Conservation (phyloP, 169 alveolate species). For the Toxoplasma gondii region DNA sequence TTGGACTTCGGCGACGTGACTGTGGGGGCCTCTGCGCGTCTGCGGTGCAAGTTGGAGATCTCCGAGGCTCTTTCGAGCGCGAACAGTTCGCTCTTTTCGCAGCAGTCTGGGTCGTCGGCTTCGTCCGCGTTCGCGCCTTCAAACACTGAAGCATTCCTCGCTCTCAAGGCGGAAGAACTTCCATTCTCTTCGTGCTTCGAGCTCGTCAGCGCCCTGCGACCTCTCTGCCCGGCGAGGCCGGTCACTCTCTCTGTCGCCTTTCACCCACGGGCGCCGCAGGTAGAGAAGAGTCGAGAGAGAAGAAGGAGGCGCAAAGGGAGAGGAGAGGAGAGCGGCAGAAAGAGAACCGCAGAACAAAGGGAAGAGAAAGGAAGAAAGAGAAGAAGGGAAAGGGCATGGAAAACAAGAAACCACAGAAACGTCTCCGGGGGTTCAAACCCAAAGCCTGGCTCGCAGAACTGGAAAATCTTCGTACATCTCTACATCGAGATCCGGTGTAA, state of each 20-base stretch:
- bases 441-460: too few relatives aligned
- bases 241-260: constrained; percentile 52
- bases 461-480: too few relatives aligned
- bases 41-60: not conserved
- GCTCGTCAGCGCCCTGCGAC: constrained; percentile 58
- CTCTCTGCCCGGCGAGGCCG: constrained; percentile 48
- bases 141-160: constrained; percentile 18
- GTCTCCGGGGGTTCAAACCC: too few relatives aligned
- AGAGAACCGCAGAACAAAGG: not conserved
- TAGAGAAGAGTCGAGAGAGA: not conserved
- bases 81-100: not conserved
- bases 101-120: constrained; percentile 33
- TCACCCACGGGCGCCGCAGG: constrained; percentile 63
- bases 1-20: constrained; percentile 64
- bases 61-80: not conserved
- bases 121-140: not conserved
- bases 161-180: constrained; percentile 9
- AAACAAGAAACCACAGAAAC: too few relatives aligned
- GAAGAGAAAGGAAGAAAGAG: not conserved
- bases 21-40: constrained; percentile 25
- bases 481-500: too few relatives aligned
- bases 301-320: not conserved
- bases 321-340: not conserved
- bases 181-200: constrained; percentile 60
- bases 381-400: not conserved